phyloP scores from a whole-genome alignment of 306 rosid species.

The Delonix regia region DNA sequence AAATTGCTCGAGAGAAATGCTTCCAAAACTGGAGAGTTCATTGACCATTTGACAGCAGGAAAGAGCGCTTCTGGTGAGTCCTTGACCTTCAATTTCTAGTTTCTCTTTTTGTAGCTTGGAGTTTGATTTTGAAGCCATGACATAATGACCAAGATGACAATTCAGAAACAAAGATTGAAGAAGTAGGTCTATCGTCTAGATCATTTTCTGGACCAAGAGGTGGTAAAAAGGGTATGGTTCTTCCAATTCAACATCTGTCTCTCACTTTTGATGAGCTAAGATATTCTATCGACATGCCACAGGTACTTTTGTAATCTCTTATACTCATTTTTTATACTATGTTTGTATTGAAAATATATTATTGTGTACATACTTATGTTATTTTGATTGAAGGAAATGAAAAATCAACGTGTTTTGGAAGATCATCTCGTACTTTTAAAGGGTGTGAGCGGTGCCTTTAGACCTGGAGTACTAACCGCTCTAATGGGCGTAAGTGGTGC shows the following conservation, averaged over 20 bases:
- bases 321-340: background rate
- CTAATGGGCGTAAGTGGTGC: constrained; percentile 93
- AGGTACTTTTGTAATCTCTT: constrained; percentile 32
- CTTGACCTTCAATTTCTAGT: constrained; percentile 22
- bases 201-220: constrained; percentile 35
- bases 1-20: constrained; percentile 62
- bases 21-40: constrained; percentile 45
- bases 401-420: constrained; percentile 47
- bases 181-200: constrained; percentile 21
- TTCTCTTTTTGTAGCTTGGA: constrained; percentile 19
- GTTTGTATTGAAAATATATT: background rate
- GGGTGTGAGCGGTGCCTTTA: constrained; percentile 80
- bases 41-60: constrained; percentile 5
- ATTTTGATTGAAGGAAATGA: constrained; percentile 50
- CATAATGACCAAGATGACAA: constrained; percentile 36
- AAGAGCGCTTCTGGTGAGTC: constrained; percentile 35
- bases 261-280: constrained; percentile 77
- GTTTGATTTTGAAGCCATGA: constrained; percentile 17
- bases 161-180: constrained; percentile 38
- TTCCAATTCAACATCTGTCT: constrained; percentile 82
- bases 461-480: constrained; percentile 89
- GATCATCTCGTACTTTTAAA: constrained; percentile 69
- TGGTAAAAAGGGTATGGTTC: constrained; percentile 74
- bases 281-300: constrained; percentile 87
- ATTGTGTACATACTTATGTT: background rate